phyloP scores from a whole-genome alignment of 2,329 filamentous ascomycete species.

The Thielaviopsis ethacetica region DNA sequence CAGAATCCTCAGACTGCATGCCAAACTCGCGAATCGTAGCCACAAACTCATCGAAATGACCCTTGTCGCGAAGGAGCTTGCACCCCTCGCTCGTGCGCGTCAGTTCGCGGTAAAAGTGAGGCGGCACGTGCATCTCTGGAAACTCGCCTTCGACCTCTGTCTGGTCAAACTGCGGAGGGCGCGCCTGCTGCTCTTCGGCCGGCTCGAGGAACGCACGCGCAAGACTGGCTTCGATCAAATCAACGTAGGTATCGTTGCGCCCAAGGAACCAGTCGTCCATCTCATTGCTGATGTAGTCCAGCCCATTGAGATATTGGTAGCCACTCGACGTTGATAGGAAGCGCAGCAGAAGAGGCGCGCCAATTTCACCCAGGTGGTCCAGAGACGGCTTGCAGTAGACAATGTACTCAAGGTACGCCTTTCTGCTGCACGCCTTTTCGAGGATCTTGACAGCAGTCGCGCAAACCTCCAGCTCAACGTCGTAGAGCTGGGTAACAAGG shows the following conservation, averaged over 20 bases:
- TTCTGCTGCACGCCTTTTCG: conserved; percentile 91
- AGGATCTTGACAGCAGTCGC: conserved; percentile 92
- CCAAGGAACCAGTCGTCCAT: conserved; percentile 99
- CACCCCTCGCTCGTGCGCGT: conserved; percentile 88
- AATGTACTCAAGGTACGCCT: conserved; percentile 81
- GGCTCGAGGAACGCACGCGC: conserved; percentile 66
- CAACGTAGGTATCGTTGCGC: conserved; percentile 90
- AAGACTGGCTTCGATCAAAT: conserved; percentile 86
- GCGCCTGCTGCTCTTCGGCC: conserved; percentile 39
- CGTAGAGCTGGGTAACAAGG: conserved; percentile 95
- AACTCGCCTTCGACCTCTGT: conserved; percentile 38
- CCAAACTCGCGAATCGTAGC: conserved; percentile 76
- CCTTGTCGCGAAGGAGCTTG: conserved; percentile 74
- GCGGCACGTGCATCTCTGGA: conserved; percentile 60
- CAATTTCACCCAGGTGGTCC: conserved; percentile 92
- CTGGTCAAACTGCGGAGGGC: conserved; percentile 42
- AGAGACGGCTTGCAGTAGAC: conserved; percentile 89
- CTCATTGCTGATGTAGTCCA: conserved; percentile 97
- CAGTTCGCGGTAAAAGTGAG: conserved; percentile 92
- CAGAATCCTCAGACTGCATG: conserved; percentile 68
- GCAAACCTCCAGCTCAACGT: conserved; percentile 92
- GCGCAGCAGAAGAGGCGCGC: conserved; percentile 75
- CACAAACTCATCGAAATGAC: conserved; percentile 89
- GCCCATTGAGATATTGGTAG: conserved; percentile 89
- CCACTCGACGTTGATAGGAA: conserved; percentile 94